Evolutionary conservation across 2,329 filamentous ascomycete genomes (phyloP), one percentile per base, ranked within the genome.

Genomic region (Zasmidium angulare): DNA sequence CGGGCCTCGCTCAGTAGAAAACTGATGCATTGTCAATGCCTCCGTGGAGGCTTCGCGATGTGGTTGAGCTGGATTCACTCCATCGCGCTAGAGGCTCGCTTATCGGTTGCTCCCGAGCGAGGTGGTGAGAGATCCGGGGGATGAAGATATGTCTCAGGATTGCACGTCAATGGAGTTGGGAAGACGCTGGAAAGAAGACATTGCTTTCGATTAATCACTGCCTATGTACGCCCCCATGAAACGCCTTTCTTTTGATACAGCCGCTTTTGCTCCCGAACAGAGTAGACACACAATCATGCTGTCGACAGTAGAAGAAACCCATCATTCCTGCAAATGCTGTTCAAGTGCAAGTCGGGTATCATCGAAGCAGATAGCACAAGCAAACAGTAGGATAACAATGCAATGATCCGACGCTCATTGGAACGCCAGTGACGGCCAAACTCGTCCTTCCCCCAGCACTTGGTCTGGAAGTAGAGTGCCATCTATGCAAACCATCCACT

Each of bases 401-500:
- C 29, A 56, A 53, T 40, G 40, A 19, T 10, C 36, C n/a, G 52
- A 58, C 55, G 19, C 31, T 53, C 50, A 23, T 47, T 24, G 59
- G 48, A 29, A 29, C 7, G n/a, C 7, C 36, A 17, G 3, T 17
- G n/a, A 19, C 14, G n/a, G 36, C 36, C 7, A 19, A 52, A 66
- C 68, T 67, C 71, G 69, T 73, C 71, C 68, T 73, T 71, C 69
- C 70, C 71, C 71, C 71, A 72, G 70, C 70, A 67, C 69, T 72
- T 72, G 70, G 62, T 63, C 66, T 65, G 66, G 63, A 67, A 67
- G 50, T 53, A 54, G 50, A 69, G 69, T 72, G 69, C 67, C 36
- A n/a, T 20, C 51, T 3, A 19, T n/a, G 31, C 31, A 53, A 53
- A 46, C 20, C 14, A 22, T 24, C 31, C 40, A 20, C 49, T 24